These are phyloP conservation scores for Penicillium griseofulvum DNA, from an alignment of 2,329 filamentous ascomycete species.

Conservation along the genomic window DNA sequence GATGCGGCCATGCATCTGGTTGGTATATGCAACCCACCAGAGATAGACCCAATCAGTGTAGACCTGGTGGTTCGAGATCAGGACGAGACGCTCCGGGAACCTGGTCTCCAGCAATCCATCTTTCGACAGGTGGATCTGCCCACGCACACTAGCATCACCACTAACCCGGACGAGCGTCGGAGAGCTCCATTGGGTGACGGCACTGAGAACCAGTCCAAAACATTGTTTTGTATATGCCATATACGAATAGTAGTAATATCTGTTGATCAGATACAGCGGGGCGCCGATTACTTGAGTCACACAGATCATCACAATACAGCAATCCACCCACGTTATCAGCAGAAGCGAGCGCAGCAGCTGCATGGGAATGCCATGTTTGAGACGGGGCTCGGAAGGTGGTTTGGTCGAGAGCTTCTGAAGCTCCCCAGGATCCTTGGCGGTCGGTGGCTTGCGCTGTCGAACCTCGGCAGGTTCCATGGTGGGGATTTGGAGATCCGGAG, in stretches of 20 bases:
- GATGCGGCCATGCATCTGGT: constrained; percentile 63
- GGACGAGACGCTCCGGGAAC: constrained; percentile 60
- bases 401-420: constrained; percentile 19
- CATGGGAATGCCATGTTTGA: constrained; percentile 47
- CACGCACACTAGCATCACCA: constrained; percentile 59
- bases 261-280: constrained; percentile 61
- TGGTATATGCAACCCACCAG: constrained; percentile 67
- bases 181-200: constrained; percentile 62
- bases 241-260: constrained; percentile 61
- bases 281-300: constrained; percentile 60
- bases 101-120: constrained; percentile 59
- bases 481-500: neutral
- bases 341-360: constrained; percentile 47
- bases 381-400: constrained; percentile 30
- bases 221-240: constrained; percentile 66
- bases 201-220: constrained; percentile 62
- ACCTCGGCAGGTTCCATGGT: constrained; percentile 35
- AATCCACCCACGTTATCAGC: constrained; percentile 46
- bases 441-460: constrained; percentile 31
- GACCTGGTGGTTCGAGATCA: constrained; percentile 65
- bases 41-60: constrained; percentile 70
- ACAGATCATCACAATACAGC: constrained; percentile 44
- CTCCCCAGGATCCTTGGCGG: constrained; percentile 15
- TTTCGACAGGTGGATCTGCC: constrained; percentile 55
- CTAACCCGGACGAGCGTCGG: constrained; percentile 63